These are phyloP conservation scores for Bothriochloa decipiens DNA, from an alignment of 176 grass and related monocot species.

Conservation along the genomic window DNA sequence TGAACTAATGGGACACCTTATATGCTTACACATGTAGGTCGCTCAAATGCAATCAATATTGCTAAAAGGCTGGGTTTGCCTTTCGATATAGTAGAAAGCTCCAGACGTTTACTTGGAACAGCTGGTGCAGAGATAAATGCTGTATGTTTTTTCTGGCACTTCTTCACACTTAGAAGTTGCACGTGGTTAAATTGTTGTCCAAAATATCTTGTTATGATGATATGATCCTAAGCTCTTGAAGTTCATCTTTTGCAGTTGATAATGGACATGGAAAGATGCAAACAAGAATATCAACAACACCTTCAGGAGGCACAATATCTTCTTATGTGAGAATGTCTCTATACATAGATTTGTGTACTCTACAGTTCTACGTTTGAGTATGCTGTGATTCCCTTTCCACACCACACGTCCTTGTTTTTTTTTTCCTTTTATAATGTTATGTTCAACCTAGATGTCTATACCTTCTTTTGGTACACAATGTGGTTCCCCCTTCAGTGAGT, in stretches of 20 bases:
- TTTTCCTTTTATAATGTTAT: background rate
- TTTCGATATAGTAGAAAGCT: constrained; percentile 51
- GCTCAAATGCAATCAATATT: constrained; percentile 86
- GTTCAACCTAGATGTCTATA: background rate
- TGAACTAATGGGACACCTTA: background rate
- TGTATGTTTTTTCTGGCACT: constrained; percentile 12
- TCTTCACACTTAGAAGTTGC: background rate
- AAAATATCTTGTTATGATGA: constrained; percentile 7
- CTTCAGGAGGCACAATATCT: constrained; percentile 65
- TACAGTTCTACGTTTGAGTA: background rate
- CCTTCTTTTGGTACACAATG: background rate
- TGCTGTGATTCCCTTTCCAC: constrained; percentile 21
- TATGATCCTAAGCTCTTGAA: constrained; percentile 25
- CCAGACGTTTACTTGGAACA: constrained; percentile 62
- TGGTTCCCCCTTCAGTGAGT: background rate
- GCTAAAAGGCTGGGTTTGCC: constrained; percentile 71
- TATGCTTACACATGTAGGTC: constrained; percentile 49
- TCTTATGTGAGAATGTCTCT: constrained; percentile 56
- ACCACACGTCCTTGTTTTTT: constrained; percentile 27
- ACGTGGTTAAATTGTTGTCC: constrained; percentile 11
- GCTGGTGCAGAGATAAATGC: constrained; percentile 77
- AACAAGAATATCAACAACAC: constrained; percentile 61
- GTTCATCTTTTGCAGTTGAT: constrained; percentile 66
- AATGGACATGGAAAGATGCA: constrained; percentile 81
- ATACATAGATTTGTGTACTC: constrained; percentile 32